Base-by-base conservation (phyloP, 768 basidiomycete species). In the Fomitopsis serialis region DNA sequence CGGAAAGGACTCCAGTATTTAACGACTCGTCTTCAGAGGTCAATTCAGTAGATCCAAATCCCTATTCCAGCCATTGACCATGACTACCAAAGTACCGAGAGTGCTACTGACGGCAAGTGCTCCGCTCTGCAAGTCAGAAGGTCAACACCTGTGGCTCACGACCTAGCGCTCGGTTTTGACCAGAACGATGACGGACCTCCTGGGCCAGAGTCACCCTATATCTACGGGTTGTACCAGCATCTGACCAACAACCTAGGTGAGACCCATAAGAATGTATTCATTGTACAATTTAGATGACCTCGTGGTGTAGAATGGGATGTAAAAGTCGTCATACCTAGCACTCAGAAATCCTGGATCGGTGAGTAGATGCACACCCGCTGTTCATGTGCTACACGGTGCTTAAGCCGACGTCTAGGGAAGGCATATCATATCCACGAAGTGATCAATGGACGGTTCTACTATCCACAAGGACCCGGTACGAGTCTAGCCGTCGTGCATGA, bases 291-390 rank as follows among this genome's bases (percentile, higher is more conserved):
- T 11, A 11, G 5, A 12, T 42, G 12, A 35, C 21, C 9, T 40
- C 22, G 46, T 45, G 13, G 3, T 34, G 19, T 45, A 37, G 89
- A 85, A 13, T 90, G 86, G 85, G 74, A 87, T 60, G 87, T 92
- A 36, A 86, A 81, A 63, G 90, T 91, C 15, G 86, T 91, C 51
- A 71, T 91, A 23, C 89, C 89, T 13, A 87, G 82, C 59, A 75
- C 85, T 10, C 90, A 93, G 64, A 91, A 89, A 66, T 89, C 87
- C 35, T 93, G 91, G 90, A 91, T 93, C 32, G 91, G 90, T 87
- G 55, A 21, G 25, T 53, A 32, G 23, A 37, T 27, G 45, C 35
- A 40, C 11, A 50, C 15, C 25, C 22, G 2, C n/a, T 4, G 36
- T 2, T 22, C n/a, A 29, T 19, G 3, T 37, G 12, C 19, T 17